Percentiles rank a stretch among this genome's conserved stretches.
phyloP scores from a whole-genome alignment of 148 eudicot genomes.

The Fagopyrum tataricum region DNA sequence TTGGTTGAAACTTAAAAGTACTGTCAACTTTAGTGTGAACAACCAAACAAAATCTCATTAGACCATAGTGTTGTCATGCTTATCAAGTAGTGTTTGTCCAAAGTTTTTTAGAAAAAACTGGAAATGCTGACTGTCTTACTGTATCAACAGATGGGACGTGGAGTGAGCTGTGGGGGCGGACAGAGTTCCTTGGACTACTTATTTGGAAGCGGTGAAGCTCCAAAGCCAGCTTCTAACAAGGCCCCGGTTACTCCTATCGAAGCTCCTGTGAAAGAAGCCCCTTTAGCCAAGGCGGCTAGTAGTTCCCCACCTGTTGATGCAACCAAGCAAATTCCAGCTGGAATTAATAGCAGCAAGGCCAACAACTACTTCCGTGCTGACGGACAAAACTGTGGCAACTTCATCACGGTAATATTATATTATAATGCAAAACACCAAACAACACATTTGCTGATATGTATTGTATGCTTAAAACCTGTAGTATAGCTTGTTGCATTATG shows the following conservation, averaged over 20 bases:
- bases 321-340: slow-evolving; percentile 28
- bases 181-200: slow-evolving; percentile 55
- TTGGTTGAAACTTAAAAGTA: too few relatives aligned
- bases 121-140: neutral
- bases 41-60: too few relatives aligned
- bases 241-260: slow-evolving; percentile 23
- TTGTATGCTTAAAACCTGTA: too few relatives aligned
- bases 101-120: neutral
- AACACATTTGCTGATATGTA: too few relatives aligned
- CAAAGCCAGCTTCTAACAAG: slow-evolving; percentile 18
- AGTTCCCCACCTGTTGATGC: slow-evolving; percentile 12
- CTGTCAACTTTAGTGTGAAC: too few relatives aligned
- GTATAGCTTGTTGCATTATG: too few relatives aligned
- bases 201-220: slow-evolving; percentile 33
- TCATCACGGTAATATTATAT: slow-evolving; percentile 24
- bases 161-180: slow-evolving; percentile 69
- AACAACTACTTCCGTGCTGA: slow-evolving; percentile 31
- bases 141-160: slow-evolving; percentile 39
- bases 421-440: too few relatives aligned
- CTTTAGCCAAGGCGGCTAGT: slow-evolving; percentile 3
- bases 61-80: neutral
- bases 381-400: slow-evolving; percentile 39
- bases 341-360: slow-evolving; percentile 21
- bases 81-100: neutral
- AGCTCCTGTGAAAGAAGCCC: slow-evolving; percentile 18